Conservation (phyloP, 1,284 basidiomycete species). For the Ceratobasidium sp. region DNA sequence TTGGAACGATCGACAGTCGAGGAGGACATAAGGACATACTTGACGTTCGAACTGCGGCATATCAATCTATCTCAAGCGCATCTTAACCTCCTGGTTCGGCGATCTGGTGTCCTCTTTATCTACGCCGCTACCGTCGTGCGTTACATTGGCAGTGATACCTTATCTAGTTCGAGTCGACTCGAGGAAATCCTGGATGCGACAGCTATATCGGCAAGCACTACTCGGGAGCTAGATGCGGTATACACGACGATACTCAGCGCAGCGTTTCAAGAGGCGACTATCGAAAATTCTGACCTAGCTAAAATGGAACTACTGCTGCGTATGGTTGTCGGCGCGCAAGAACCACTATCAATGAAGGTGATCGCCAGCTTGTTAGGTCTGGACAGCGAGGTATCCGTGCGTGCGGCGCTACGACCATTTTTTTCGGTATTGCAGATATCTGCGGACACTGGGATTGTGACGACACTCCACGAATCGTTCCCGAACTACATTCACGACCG, state of each 20-base stretch:
- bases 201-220: not conserved
- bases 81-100: not conserved
- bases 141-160: not conserved
- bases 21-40: not conserved
- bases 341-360: not conserved
- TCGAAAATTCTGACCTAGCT: not conserved
- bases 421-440: not conserved
- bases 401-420: not conserved
- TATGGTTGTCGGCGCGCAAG: slow-evolving; percentile 2
- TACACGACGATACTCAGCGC: slow-evolving; percentile 12
- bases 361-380: not conserved
- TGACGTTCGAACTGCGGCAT: not conserved
- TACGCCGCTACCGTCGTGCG: slow-evolving; percentile 1
- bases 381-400: not conserved
- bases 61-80: not conserved
- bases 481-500: slow-evolving; percentile 3
- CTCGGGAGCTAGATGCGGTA: not conserved
- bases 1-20: not conserved
- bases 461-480: slow-evolving; percentile 13
- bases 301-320: not conserved
- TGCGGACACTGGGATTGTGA: not conserved
- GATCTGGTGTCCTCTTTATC: slow-evolving; percentile 3
- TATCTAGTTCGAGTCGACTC: not conserved
- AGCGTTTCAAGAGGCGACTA: not conserved
- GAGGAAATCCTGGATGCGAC: not conserved